A percentile compares a stretch with the other conserved stretches of the same genome.
Conservation (phyloP, 2,329 filamentous ascomycete species). For the Neofusicoccum sp. region DNA sequence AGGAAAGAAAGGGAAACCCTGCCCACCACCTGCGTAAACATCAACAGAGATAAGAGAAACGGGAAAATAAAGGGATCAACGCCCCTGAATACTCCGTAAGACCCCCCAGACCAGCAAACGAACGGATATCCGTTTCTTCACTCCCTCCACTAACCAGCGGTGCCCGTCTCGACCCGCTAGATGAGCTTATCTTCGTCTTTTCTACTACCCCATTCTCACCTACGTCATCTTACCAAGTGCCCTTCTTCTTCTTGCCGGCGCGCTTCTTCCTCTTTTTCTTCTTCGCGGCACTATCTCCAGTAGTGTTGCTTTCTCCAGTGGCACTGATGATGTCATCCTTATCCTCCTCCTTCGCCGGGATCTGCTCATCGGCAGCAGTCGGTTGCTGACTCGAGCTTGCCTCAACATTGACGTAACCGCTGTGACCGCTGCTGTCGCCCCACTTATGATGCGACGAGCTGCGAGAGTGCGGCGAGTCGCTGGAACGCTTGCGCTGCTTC, state of each 20-base stretch:
- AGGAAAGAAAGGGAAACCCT: not conserved
- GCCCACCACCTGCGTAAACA: slow-evolving; percentile 2
- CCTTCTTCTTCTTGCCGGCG: slow-evolving; percentile 39
- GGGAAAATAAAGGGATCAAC: not conserved
- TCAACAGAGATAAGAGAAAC: not conserved
- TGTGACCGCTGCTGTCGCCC: slow-evolving; percentile 13
- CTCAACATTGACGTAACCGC: slow-evolving; percentile 6
- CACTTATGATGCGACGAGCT: slow-evolving; percentile 10
- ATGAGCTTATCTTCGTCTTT: too few species aligned
- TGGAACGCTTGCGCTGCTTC: slow-evolving; percentile 8
- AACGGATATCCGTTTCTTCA: not conserved
- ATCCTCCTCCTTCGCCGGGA: slow-evolving; percentile 23
- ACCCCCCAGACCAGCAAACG: not conserved
- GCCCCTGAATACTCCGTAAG: not conserved
- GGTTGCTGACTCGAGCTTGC: not conserved
- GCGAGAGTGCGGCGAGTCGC: slow-evolving; percentile 13
- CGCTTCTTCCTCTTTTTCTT: slow-evolving; percentile 39
- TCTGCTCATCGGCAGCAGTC: slow-evolving; percentile 31
- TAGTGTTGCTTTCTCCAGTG: slow-evolving; percentile 26
- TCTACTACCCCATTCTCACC: not conserved
- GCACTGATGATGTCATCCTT: slow-evolving; percentile 24
- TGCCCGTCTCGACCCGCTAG: not conserved
- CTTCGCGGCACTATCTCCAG: slow-evolving; percentile 22
- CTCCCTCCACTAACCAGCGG: too few species aligned
- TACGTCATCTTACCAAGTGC: slow-evolving; percentile 15